phyloP scores from a whole-genome alignment of 2,329 filamentous ascomycete species.

The Hypoxylon sp. region DNA sequence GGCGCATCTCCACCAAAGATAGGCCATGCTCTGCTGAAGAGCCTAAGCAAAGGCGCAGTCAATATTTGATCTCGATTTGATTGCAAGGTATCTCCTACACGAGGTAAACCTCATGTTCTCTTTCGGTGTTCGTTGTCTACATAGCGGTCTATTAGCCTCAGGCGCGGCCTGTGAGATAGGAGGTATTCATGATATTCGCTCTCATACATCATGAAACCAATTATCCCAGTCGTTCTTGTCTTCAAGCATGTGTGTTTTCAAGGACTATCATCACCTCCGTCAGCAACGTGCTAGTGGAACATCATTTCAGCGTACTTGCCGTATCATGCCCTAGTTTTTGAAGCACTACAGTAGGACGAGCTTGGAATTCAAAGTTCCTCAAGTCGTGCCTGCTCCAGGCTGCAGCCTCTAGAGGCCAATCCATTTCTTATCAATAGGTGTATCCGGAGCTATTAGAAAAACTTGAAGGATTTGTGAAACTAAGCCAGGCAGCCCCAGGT shows the following conservation, averaged over 20 bases:
- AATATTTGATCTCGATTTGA: neutral
- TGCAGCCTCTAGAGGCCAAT: slow-evolving; percentile 30
- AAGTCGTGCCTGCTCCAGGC: slow-evolving; percentile 27
- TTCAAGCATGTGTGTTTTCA: slow-evolving; percentile 7
- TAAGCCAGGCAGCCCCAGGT: neutral
- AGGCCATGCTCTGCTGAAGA: slow-evolving; percentile 28
- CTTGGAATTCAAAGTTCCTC: slow-evolving; percentile 16
- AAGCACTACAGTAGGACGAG: slow-evolving; percentile 17
- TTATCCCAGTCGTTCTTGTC: slow-evolving; percentile 27
- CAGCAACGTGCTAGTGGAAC: slow-evolving; percentile 1
- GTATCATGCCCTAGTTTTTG: slow-evolving; percentile 11
- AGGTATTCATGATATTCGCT: neutral
- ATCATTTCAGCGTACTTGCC: slow-evolving; percentile 5
- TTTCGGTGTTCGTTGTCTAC: slow-evolving; percentile 2
- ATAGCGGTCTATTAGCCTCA: neutral
- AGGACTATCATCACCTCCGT: slow-evolving; percentile 2
- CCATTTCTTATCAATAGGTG: slow-evolving; percentile 28
- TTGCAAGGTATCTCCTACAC: slow-evolving; percentile 14
- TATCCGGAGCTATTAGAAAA: neutral
- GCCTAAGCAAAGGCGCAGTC: slow-evolving; percentile 8
- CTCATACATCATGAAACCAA: slow-evolving; percentile 28
- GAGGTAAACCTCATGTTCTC: slow-evolving; percentile 8
- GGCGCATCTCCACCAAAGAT: slow-evolving; percentile 36
- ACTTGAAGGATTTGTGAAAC: neutral
- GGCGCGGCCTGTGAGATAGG: neutral